Percentiles rank a stretch among this genome's conserved stretches.
phyloP scores from a whole-genome alignment of 805 yeast genomes.

The Priceomyces fermenticarens region DNA sequence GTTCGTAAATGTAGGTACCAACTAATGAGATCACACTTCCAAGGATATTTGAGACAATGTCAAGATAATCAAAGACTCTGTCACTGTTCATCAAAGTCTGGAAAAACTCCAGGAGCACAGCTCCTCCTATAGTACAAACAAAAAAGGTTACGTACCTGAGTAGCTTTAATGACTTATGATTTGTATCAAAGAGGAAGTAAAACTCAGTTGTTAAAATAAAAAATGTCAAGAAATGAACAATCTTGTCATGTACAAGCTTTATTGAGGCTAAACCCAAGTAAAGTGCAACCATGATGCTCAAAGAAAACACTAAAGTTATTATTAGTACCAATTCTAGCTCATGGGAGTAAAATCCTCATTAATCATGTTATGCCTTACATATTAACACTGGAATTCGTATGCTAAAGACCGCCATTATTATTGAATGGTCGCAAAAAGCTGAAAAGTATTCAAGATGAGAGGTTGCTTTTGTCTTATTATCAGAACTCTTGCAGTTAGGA shows the following conservation, averaged over 20 bases:
- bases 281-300: constrained; percentile 27
- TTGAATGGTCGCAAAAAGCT: no score
- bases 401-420: no score
- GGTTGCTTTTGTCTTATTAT: no score
- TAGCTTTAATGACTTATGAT: constrained; percentile 22
- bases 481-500: no score
- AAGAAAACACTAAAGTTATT: constrained; percentile 20
- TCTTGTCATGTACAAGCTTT: constrained; percentile 48
- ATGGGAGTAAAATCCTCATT: background rate
- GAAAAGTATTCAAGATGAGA: no score
- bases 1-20: constrained; percentile 10
- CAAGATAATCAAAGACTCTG: constrained; percentile 48
- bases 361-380: constrained; percentile 12
- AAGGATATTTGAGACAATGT: constrained; percentile 36
- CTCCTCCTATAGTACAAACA: constrained; percentile 46
- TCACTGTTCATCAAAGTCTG: constrained; percentile 46
- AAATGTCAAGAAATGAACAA: constrained; percentile 48
- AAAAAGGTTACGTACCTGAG: constrained; percentile 34
- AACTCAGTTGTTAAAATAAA: constrained; percentile 46
- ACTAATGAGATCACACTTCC: constrained; percentile 30
- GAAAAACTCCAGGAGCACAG: constrained; percentile 48
- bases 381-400: constrained; percentile 16
- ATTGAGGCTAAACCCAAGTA: constrained; percentile 53
- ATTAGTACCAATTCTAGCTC: constrained; percentile 2
- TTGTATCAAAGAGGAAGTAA: constrained; percentile 41